phyloP scores from a whole-genome alignment of 331 rosid species.

The Acacia concinna region DNA sequence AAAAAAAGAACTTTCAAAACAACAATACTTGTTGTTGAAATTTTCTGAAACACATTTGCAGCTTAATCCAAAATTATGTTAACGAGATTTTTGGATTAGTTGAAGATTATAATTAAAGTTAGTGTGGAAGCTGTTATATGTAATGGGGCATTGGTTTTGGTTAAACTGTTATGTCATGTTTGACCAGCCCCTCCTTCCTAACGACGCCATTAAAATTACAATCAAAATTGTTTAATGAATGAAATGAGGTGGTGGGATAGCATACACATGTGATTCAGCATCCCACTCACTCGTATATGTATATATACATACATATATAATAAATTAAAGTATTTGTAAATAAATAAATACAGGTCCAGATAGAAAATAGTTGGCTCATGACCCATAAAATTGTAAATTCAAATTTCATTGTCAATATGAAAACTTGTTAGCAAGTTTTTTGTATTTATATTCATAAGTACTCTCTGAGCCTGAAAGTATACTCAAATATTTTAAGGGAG shows the following conservation, averaged over 20 bases:
- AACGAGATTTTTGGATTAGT: neutral
- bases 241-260: neutral
- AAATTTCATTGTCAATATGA: no score
- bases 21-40: no score
- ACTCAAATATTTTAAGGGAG: no score
- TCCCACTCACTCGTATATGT: neutral
- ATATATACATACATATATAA: no score
- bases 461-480: no score
- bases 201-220: neutral
- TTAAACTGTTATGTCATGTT: neutral
- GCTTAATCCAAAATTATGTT: no score
- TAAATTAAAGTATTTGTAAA: no score
- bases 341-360: rapidly evolving
- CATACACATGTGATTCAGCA: neutral
- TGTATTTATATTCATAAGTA: no score
- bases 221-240: neutral
- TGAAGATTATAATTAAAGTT: neutral
- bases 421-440: no score
- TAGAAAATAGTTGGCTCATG: no score
- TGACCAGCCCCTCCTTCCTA: neutral
- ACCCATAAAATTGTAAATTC: no score
- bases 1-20: no score
- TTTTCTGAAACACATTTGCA: rapidly evolving
- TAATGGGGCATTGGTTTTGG: neutral
- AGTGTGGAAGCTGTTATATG: neutral